These are phyloP conservation scores for Castanea crenata DNA, from an alignment of 306 rosid species.

Conservation along the genomic window DNA sequence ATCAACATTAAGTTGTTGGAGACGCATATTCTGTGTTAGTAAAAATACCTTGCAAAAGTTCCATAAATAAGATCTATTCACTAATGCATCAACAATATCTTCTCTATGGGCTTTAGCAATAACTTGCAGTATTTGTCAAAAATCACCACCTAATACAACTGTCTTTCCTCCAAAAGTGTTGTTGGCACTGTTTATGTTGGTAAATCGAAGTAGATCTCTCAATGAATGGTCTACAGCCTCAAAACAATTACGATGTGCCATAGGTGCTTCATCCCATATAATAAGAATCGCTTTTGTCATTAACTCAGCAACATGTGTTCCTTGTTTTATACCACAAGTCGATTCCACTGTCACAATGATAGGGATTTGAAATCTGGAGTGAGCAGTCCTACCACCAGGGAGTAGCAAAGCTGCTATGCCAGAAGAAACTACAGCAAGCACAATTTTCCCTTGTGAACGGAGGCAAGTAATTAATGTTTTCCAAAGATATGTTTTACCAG, in stretches of 20 bases:
- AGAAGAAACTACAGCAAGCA: neutral
- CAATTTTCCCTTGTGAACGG: neutral
- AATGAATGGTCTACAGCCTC: neutral
- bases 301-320: neutral
- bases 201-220: neutral
- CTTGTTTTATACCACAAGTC: neutral
- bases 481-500: neutral
- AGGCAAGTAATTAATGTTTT: neutral
- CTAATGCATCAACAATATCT: too few relatives aligned
- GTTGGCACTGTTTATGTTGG: neutral
- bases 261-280: neutral
- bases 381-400: neutral
- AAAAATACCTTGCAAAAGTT: too few relatives aligned
- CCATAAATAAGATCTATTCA: too few relatives aligned
- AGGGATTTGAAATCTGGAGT: neutral
- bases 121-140: neutral
- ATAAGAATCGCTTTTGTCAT: neutral
- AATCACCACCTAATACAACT: neutral
- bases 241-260: neutral
- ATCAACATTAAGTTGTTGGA: too few relatives aligned
- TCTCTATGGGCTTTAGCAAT: too few relatives aligned
- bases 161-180: neutral
- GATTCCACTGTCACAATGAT: neutral
- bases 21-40: too few relatives aligned
- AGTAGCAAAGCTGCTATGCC: neutral